These are phyloP conservation scores for Penicillium bovifimosum DNA, from an alignment of 495 filamentous ascomycete genomes.

Conservation along the genomic window DNA sequence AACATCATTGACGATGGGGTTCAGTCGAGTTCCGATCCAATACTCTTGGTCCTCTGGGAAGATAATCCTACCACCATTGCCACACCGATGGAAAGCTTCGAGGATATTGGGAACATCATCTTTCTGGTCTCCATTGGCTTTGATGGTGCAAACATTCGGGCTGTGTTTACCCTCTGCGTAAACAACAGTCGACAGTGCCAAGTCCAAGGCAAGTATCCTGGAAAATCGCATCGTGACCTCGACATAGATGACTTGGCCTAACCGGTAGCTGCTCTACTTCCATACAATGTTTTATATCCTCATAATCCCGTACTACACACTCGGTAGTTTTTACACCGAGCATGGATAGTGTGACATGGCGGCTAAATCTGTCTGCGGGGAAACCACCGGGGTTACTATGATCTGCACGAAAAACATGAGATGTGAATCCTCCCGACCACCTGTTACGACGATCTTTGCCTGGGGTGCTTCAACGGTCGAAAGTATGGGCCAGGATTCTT, in stretches of 20 bases:
- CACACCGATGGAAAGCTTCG: constrained; percentile 45
- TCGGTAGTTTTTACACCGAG: constrained; percentile 18
- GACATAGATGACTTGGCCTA: background rate
- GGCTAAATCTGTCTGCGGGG: constrained; percentile 12
- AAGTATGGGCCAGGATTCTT: constrained; percentile 6
- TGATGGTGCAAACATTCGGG: constrained; percentile 24
- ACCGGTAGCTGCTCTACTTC: background rate
- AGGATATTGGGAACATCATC: constrained; percentile 49
- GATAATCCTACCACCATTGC: constrained; percentile 46
- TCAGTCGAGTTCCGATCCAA: constrained; percentile 44
- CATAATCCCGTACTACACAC: background rate
- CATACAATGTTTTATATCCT: background rate
- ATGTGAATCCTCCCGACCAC: constrained; percentile 9
- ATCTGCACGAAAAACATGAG: background rate
- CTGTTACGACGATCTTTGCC: constrained; percentile 16
- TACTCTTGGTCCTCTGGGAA: constrained; percentile 48
- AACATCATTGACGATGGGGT: constrained; percentile 43
- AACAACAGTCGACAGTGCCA: background rate
- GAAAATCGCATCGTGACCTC: background rate
- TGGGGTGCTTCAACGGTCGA: background rate
- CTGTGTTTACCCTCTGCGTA: constrained; percentile 1
- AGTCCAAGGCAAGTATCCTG: background rate
- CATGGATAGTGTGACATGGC: background rate
- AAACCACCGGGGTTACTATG: background rate
- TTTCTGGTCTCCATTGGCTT: constrained; percentile 22